phyloP scores from a whole-genome alignment of 2,329 filamentous ascomycete species.

The Penicillium italicum region DNA sequence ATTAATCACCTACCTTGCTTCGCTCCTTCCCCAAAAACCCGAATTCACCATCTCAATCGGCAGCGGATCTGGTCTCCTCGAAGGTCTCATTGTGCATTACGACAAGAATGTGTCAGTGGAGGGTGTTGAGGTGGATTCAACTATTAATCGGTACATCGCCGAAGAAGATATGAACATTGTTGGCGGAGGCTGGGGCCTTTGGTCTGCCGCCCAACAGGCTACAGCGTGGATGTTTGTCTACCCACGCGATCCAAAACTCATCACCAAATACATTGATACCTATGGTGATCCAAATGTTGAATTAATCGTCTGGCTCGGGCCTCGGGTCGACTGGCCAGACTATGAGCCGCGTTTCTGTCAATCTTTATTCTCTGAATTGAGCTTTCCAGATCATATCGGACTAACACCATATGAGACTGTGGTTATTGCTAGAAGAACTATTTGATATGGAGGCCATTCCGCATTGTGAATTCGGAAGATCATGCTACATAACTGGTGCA shows the following conservation, averaged over 20 bases:
- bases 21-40: constrained; percentile 25
- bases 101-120: constrained; percentile 32
- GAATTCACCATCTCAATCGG: constrained; percentile 47
- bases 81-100: constrained; percentile 39
- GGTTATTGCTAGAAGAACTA: constrained; percentile 17
- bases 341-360: constrained; percentile 28
- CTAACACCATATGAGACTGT: constrained; percentile 26
- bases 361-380: constrained; percentile 21
- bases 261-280: constrained; percentile 44
- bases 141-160: constrained; percentile 46
- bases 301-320: constrained; percentile 33
- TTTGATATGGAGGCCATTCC: background rate
- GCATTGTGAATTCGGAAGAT: background rate
- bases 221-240: constrained; percentile 53
- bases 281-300: constrained; percentile 16
- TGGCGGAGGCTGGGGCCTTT: constrained; percentile 44
- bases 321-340: constrained; percentile 30
- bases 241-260: constrained; percentile 47
- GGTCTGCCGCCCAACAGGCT: constrained; percentile 42
- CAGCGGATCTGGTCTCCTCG: constrained; percentile 51
- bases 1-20: constrained; percentile 18
- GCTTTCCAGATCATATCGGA: constrained; percentile 21
- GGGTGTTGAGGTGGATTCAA: constrained; percentile 49
- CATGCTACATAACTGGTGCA: background rate
- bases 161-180: constrained; percentile 43